phyloP scores from a whole-genome alignment of 495 filamentous ascomycete genomes.

The Neurospora sp. region DNA sequence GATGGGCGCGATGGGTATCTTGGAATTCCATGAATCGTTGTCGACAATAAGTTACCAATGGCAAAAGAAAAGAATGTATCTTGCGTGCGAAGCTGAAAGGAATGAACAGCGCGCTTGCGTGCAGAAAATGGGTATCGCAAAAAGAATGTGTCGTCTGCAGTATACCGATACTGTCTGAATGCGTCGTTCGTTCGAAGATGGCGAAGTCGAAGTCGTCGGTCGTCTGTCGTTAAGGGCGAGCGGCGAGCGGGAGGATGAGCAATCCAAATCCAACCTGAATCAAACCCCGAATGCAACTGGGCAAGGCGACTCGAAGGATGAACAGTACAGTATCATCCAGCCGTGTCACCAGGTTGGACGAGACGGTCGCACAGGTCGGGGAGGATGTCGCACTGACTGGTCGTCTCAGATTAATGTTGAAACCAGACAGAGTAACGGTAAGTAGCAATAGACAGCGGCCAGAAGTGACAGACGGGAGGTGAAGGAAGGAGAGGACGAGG shows the following conservation, averaged over 20 bases:
- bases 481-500: background rate
- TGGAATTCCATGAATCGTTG: background rate
- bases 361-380: background rate
- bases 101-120: background rate
- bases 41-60: background rate
- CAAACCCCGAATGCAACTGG: background rate
- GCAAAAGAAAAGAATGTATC: background rate
- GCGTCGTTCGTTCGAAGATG: background rate
- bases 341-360: background rate
- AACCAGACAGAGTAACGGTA: background rate
- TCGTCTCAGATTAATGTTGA: background rate
- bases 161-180: background rate
- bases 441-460: background rate
- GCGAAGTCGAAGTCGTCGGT: background rate
- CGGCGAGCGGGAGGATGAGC: background rate
- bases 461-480: background rate
- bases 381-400: background rate
- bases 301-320: background rate
- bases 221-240: background rate
- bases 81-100: background rate
- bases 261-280: background rate
- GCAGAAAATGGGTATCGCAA: background rate
- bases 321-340: background rate
- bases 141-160: background rate
- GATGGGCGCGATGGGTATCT: background rate